phyloP scores from a whole-genome alignment of 768 basidiomycete species.

The Tulasnella sp. region DNA sequence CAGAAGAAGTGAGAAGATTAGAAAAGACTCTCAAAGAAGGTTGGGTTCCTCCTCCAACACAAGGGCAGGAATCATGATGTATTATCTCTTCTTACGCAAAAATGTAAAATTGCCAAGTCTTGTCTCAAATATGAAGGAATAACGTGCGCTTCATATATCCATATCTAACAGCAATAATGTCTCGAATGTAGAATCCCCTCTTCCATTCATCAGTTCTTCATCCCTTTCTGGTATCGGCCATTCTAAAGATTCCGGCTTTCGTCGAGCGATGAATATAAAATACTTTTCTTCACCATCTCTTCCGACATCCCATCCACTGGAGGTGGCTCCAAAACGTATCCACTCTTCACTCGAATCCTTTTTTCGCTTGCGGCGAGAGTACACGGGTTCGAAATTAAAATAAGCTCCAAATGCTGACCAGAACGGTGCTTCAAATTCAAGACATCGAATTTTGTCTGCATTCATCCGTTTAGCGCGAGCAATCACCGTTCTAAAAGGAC shows the following conservation, averaged over 20 bases:
- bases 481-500: conserved; percentile 3
- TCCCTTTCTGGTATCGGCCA: conserved; percentile 46
- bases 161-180: conserved; percentile 32
- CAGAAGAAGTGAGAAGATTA: conserved; percentile 75
- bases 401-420: conserved; percentile 72
- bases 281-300: conserved; percentile 20
- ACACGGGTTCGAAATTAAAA: conserved; percentile 52
- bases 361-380: conserved; percentile 17
- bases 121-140: neutral
- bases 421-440: conserved; percentile 58
- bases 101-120: conserved; percentile 3
- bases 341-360: neutral
- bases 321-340: conserved; percentile 27
- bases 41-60: conserved; percentile 46
- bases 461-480: neutral
- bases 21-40: conserved; percentile 77
- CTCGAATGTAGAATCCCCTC: conserved; percentile 61
- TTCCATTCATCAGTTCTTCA: conserved; percentile 42
- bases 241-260: conserved; percentile 42
- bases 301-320: conserved; percentile 17
- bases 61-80: neutral
- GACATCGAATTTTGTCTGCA: conserved; percentile 51
- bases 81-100: neutral
- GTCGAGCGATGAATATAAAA: conserved; percentile 50
- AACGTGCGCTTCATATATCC: neutral